Percentiles rank a stretch among this genome's conserved stretches.
Conservation (phyloP, 139 green algal genomes). For the Ostreobium quekettii region DNA sequence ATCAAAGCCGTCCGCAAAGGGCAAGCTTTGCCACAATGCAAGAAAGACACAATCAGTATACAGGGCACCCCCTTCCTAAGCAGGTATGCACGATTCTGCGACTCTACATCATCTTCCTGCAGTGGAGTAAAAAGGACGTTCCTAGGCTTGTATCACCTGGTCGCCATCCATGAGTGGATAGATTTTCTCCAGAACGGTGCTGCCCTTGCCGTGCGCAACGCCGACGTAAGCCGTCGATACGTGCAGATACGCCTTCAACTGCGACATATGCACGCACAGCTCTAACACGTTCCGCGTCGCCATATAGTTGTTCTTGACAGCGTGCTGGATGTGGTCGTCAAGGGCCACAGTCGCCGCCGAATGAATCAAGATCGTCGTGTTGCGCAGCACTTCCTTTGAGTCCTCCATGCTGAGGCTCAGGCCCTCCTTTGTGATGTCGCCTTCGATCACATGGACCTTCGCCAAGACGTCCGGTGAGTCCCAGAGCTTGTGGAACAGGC, state of each 20-base stretch:
- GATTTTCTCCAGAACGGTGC: constrained; percentile 28
- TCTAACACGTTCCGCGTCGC: constrained; percentile 19
- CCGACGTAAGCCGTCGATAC: constrained; percentile 34
- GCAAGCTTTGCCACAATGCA: too few relatives aligned
- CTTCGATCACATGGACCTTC: background rate
- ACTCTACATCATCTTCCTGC: too few relatives aligned
- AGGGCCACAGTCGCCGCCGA: constrained; percentile 39
- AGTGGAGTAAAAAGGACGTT: too few relatives aligned
- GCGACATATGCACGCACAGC: constrained; percentile 10
- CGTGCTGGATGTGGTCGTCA: constrained; percentile 39
- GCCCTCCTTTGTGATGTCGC: background rate
- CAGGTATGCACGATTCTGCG: too few relatives aligned
- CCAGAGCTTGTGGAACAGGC: constrained; percentile 11
- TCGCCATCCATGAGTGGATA: constrained; percentile 43
- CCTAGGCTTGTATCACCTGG: too few relatives aligned
- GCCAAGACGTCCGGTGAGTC: background rate
- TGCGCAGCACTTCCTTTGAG: constrained; percentile 2
- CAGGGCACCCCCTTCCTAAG: too few relatives aligned
- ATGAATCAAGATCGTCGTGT: constrained; percentile 32
- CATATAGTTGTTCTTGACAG: constrained; percentile 41
- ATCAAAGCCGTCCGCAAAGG: too few relatives aligned
- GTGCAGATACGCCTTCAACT: constrained; percentile 30
- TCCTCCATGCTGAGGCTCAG: constrained; percentile 11
- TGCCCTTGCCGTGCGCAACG: constrained; percentile 26
- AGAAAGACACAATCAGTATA: too few relatives aligned